phyloP scores from a whole-genome alignment of 2,329 filamentous ascomycete genomes.

The Monosporascus sp. region DNA sequence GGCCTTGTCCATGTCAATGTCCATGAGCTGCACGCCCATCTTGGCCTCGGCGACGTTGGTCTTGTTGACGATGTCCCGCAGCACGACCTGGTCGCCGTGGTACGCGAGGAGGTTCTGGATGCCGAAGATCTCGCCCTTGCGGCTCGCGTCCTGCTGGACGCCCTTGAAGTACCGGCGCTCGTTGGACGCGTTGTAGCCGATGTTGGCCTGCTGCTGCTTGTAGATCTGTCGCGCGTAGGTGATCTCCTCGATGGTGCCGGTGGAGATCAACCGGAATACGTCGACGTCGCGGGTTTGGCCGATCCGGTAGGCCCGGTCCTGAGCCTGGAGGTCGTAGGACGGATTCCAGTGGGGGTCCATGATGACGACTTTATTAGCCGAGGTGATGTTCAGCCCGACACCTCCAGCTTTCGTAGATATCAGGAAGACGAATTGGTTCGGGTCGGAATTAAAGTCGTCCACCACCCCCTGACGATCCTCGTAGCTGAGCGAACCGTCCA shows the following conservation, averaged over 20 bases:
- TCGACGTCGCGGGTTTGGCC: conserved; percentile 91
- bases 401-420: conserved; percentile 93
- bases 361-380: conserved; percentile 96
- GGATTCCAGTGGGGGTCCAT: conserved; percentile 98
- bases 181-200: conserved; percentile 87
- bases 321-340: conserved; percentile 87
- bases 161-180: conserved; percentile 95
- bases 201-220: conserved; percentile 98
- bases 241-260: conserved; percentile 93
- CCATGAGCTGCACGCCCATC: conserved; percentile 74
- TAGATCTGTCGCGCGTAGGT: conserved; percentile 97
- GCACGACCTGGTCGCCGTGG: conserved; percentile 69
- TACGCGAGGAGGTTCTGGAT: conserved; percentile 82
- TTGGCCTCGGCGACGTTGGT: conserved; percentile 94
- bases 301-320: conserved; percentile 93
- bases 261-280: conserved; percentile 84
- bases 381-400: conserved; percentile 92
- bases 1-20: conserved; percentile 64
- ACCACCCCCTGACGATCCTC: conserved; percentile 78
- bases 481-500: conserved; percentile 79
- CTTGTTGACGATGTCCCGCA: conserved; percentile 96
- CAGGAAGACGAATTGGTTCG: conserved; percentile 85
- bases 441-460: conserved; percentile 85
- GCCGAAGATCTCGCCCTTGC: conserved; percentile 93
- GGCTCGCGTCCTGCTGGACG: conserved; percentile 74